Conservation (phyloP, 108 stramenopile species). For the Skeletonema costatum region DNA sequence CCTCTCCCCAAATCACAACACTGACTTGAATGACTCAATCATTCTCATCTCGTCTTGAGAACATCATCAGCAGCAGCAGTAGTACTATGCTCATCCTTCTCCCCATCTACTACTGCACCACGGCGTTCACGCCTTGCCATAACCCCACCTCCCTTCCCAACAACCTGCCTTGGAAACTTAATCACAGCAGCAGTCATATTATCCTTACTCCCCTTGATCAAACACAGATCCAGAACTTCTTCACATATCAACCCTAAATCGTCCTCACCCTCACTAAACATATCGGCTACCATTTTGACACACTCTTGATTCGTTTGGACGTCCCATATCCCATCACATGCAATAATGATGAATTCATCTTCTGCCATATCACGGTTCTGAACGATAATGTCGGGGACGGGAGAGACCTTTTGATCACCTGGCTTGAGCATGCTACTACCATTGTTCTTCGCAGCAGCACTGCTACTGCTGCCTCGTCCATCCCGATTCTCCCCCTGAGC, state of each 20-base stretch:
- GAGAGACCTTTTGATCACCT: constrained; percentile 86
- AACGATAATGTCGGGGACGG: constrained; percentile 77
- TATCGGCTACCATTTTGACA: constrained; percentile 72
- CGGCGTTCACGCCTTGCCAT: constrained; percentile 51
- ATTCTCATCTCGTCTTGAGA: too few species aligned
- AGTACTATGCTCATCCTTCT: background rate
- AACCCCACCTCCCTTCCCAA: constrained; percentile 70
- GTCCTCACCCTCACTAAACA: constrained; percentile 77
- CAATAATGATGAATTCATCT: constrained; percentile 88
- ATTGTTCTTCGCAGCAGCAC: background rate
- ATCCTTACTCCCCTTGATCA: constrained; percentile 80
- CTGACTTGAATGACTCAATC: too few species aligned
- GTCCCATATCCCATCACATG: constrained; percentile 97
- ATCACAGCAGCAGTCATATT: constrained; percentile 87
- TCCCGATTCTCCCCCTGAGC: constrained; percentile 23
- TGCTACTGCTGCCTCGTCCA: background rate
- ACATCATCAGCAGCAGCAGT: too few species aligned
- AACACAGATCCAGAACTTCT: constrained; percentile 83
- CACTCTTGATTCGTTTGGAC: constrained; percentile 85
- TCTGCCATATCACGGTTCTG: constrained; percentile 53
- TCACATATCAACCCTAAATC: constrained; percentile 84
- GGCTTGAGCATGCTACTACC: constrained; percentile 33
- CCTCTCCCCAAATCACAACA: too few species aligned
- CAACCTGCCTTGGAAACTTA: constrained; percentile 61
- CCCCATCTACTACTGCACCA: constrained; percentile 13